Evolutionary conservation across 2,329 filamentous ascomycete genomes (phyloP).

Genomic region (Colletotrichum cordylinicola): DNA sequence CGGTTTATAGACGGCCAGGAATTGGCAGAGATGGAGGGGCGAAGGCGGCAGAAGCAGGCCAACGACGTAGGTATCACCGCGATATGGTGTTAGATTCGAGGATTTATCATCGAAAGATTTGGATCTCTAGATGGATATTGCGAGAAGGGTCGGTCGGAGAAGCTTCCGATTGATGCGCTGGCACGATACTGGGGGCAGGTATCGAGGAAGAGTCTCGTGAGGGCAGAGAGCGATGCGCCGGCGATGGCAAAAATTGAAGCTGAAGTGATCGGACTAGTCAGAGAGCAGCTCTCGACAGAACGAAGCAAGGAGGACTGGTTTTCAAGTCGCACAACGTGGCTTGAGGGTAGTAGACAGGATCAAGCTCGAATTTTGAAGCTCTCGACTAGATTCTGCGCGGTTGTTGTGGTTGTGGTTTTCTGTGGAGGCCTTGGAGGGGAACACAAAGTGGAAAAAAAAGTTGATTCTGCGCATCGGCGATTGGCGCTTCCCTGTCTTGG

Average conservation of each 20-base stretch:
- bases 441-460: constrained; percentile 5
- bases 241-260: not conserved
- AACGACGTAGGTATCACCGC: constrained; percentile 2
- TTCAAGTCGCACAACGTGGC: not conserved
- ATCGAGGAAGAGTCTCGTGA: not conserved
- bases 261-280: not conserved
- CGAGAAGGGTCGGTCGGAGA: not conserved
- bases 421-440: not conserved
- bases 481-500: not conserved
- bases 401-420: constrained; percentile 1
- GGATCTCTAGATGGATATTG: not conserved
- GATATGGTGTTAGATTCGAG: not conserved
- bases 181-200: not conserved
- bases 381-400: constrained; percentile 4
- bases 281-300: not conserved
- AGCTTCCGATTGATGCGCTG: not conserved
- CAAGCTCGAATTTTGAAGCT: constrained; percentile 16
- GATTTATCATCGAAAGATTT: not conserved
- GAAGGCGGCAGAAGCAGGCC: not conserved
- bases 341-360: not conserved
- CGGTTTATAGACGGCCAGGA: constrained; percentile 77
- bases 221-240: not conserved
- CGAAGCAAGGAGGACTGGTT: not conserved
- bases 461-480: constrained; percentile 10
- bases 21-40: not conserved